Base-by-base conservation (phyloP, 768 basidiomycete species). In the Kwoniella heveanensis region DNA sequence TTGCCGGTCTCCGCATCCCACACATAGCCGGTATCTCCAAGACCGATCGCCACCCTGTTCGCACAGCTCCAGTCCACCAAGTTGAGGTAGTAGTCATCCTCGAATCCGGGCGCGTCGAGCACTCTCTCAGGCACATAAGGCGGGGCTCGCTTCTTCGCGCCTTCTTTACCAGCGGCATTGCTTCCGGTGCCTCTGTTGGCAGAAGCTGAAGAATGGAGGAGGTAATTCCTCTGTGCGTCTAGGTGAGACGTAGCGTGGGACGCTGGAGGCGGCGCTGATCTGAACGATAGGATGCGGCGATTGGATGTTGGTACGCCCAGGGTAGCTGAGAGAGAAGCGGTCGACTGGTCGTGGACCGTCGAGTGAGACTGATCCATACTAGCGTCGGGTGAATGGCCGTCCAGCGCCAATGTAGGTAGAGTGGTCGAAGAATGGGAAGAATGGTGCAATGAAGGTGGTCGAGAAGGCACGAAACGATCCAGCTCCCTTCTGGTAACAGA, bases 41-140 rank as follows among this genome's bases (percentile, higher is more conserved):
- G 85, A 0, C 90, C 95, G 59, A 99, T 94, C 1, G 90, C 93
- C 12, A 99, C 87, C 26, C 88, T 82, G 79, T 98, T 97, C 68
- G 86, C 85, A 46, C 84, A 85, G 36, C 89, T 90, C 96, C 96
- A 99, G 19, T 88, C 85, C 55, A 97, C 79, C 56, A 99, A 83
- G 79, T 98, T 99, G 74, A 99, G 86, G 76, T 99, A 99, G 79
- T 95, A 99, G 79, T 99, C 96, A 69, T 98, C 92, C 49, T 80
- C 74, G 57, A 83, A 77, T 0, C 91, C 91, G 0, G 93, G 93
- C 0, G 95, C 95, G 71, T 98, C 96, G 10, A 99, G 84, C 8
- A 97, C 92, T n/a, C 92, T 86, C 71, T 95, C 90, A 0, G 95
- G 91, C 24, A 88, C 86, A 0, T 90, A 90, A 0, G 92, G 85